Evolutionary conservation across 2,329 filamentous ascomycete species (phyloP).

Genomic region (Orbilia brochopaga): DNA sequence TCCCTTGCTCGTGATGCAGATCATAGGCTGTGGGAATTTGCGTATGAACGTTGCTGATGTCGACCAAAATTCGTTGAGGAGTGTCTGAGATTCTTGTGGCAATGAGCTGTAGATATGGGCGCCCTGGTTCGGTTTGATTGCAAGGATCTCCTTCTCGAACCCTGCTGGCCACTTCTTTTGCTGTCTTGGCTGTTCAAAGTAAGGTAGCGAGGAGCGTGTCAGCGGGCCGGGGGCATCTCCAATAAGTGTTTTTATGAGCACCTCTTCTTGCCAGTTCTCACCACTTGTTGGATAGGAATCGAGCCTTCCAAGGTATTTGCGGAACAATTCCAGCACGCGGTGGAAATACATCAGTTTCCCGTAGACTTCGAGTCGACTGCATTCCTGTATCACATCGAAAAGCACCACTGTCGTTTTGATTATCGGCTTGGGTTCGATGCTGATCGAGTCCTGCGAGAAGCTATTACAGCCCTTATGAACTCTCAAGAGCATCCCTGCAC

Average conservation of each 20-base stretch:
- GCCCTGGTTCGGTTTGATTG: slow-evolving; percentile 5
- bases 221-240: not conserved
- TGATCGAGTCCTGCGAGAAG: not conserved
- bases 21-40: not conserved
- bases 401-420: not conserved
- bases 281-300: not conserved
- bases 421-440: not conserved
- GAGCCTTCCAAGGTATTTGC: not conserved
- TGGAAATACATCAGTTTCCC: not conserved
- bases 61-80: not conserved
- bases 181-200: not conserved
- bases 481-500: slow-evolving; percentile 1
- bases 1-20: not conserved
- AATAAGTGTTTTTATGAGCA: not conserved
- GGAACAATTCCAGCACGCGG: not conserved
- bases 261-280: not conserved
- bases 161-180: not conserved
- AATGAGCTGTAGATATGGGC: not conserved
- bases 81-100: not conserved
- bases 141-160: not conserved
- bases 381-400: not conserved
- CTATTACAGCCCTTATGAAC: not conserved
- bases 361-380: not conserved
- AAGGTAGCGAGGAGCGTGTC: not conserved
- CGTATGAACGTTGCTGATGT: not conserved